Base-by-base conservation (phyloP, 306 rosid species). In the Vigna hirtella region DNA sequence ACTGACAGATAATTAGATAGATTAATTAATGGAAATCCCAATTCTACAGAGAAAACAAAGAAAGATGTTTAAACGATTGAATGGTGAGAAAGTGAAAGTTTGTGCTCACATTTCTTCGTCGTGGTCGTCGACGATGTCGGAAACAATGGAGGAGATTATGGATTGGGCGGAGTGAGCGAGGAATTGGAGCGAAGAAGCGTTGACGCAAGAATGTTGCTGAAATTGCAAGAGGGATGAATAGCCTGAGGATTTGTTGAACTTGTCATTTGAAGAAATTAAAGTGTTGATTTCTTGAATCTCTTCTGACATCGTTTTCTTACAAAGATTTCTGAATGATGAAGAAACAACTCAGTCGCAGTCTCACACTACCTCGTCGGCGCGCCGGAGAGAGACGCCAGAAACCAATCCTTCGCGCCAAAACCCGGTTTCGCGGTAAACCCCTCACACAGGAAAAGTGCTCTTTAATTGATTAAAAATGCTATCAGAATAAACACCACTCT, bases 51-150 rank as follows among this genome's bases (percentile, higher is more conserved):
- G 11, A 45, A 15, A 45, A 45, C 50, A 36, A 45, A 16, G 16
- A 43, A 71, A 12, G 30, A 49, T 9, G 32, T 38, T n/a, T 48
- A 30, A 4, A 74, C 13, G 7, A 34, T 17, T 36, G 9, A 48
- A 43, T 11, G 8, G 56, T 14, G 58, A 77, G 47, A 14, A 22
- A 43, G 18, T 18, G 63, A 59, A 59, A 68, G 11, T 40, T 11
- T 63, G 56, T 7, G 50, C 81, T 76, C 63, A 90, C 97, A 90
- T 70, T 84, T 91, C 93, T 82, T 91, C 97, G 5, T 94, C 94
- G 4, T 82, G 83, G n/a, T 70, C n/a, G 8, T 13, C 67, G 4
- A 80, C 79, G 72, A 88, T 42, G 59, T 91, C 94, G 79, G 90
- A 83, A 24, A 83, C 72, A 20, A 86, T 83, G 5, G 17, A 55